phyloP scores from a whole-genome alignment of 257 asterid genomes.

The Fraxinus excelsior region DNA sequence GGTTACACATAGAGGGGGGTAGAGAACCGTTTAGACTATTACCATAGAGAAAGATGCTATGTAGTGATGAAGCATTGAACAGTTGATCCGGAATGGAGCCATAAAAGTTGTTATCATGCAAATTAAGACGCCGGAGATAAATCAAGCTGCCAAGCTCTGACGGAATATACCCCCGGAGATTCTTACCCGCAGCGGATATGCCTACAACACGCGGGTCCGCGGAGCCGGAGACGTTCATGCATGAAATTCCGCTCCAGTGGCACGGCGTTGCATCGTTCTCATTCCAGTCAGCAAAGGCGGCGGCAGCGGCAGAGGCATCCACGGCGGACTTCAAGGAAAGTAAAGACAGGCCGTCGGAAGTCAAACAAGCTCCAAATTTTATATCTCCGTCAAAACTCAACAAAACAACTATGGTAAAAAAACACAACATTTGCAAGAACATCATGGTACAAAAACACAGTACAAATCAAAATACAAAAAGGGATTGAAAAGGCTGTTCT shows the following conservation, averaged over 20 bases:
- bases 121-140: constrained; percentile 84
- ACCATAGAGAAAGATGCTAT: constrained; percentile 75
- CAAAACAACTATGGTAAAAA: constrained; percentile 26
- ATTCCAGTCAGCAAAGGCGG: constrained; percentile 69
- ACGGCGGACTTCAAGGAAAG: constrained; percentile 78
- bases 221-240: constrained; percentile 68
- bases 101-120: constrained; percentile 73
- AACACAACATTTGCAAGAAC: constrained; percentile 34
- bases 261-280: constrained; percentile 79
- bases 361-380: constrained; percentile 35
- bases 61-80: constrained; percentile 84
- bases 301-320: constrained; percentile 42
- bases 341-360: constrained; percentile 73
- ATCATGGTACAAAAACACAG: constrained; percentile 21
- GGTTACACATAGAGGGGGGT: constrained; percentile 71
- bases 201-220: constrained; percentile 80
- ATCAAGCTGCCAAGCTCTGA: constrained; percentile 80
- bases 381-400: constrained; percentile 27
- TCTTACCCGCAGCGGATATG: constrained; percentile 57
- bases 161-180: constrained; percentile 81
- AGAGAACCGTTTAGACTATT: constrained; percentile 80
- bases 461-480: constrained; percentile 9
- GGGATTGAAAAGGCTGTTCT: not conserved
- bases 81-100: constrained; percentile 85
- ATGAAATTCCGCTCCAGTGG: constrained; percentile 83